These are phyloP conservation scores for Stentor roeselii DNA, from an alignment of 73 alveolate species.

Conservation along the genomic window DNA sequence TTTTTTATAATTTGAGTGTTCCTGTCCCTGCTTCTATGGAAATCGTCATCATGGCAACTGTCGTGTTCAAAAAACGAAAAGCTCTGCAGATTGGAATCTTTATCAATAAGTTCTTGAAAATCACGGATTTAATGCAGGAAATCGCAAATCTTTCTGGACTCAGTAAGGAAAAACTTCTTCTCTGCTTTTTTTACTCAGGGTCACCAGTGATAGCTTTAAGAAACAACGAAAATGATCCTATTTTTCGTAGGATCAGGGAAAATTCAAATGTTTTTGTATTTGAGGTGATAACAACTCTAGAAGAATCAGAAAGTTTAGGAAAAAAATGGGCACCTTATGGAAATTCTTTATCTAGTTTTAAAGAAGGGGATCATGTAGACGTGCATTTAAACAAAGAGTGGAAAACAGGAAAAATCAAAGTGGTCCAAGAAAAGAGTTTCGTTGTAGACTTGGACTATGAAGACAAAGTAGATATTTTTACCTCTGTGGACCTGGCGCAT, in stretches of 20 bases:
- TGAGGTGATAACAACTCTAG: slow-evolving; percentile 30
- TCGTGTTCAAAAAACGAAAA: slow-evolving; percentile 10
- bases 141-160: not conserved
- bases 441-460: not conserved
- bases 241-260: not conserved
- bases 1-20: slow-evolving; percentile 38
- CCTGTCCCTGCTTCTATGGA: slow-evolving; percentile 50
- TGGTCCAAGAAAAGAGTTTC: not conserved
- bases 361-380: slow-evolving; percentile 36
- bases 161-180: not conserved
- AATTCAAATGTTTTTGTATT: slow-evolving; percentile 33
- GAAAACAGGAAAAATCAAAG: not conserved
- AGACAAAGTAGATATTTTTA: not conserved
- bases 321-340: not conserved
- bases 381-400: slow-evolving; percentile 10
- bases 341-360: not conserved
- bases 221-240: not conserved
- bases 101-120: not conserved
- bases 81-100: not conserved
- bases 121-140: not conserved
- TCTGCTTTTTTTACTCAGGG: not conserved
- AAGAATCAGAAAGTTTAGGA: slow-evolving; percentile 37
- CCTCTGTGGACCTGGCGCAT: not conserved
- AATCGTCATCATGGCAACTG: slow-evolving; percentile 16
- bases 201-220: not conserved